Percentiles rank a stretch among this genome's conserved stretches.
phyloP scores from a whole-genome alignment of 2,329 filamentous ascomycete species.

The Teratosphaeria destructans region DNA sequence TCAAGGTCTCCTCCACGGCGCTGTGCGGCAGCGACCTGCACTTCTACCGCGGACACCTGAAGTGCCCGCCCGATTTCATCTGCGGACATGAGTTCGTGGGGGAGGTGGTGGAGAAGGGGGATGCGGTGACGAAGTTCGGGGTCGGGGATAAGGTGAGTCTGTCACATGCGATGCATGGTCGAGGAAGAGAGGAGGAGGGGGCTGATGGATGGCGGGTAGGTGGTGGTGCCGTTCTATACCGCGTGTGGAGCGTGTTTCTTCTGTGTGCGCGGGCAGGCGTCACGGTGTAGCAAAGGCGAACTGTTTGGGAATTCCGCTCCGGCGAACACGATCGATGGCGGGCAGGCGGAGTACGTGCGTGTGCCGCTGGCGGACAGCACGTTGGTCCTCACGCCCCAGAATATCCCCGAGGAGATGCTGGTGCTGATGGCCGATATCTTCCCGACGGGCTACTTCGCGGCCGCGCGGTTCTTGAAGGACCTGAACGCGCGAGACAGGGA shows the following conservation, averaged over 20 bases:
- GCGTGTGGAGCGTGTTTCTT: constrained; percentile 77
- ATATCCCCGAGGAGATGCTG: constrained; percentile 62
- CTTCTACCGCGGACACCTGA: constrained; percentile 72
- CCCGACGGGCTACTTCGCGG: constrained; percentile 72
- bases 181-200: background rate
- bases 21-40: constrained; percentile 86
- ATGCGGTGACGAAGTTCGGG: constrained; percentile 55
- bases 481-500: constrained; percentile 47
- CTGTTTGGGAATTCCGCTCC: constrained; percentile 49
- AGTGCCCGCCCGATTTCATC: constrained; percentile 53
- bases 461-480: constrained; percentile 63
- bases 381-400: constrained; percentile 60
- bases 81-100: constrained; percentile 80
- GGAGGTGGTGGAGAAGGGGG: constrained; percentile 56
- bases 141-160: constrained; percentile 51
- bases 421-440: constrained; percentile 92
- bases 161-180: background rate
- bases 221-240: constrained; percentile 75
- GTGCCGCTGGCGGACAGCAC: constrained; percentile 74
- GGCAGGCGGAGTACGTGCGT: constrained; percentile 43
- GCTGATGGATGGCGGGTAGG: constrained; percentile 27
- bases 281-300: constrained; percentile 59
- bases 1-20: constrained; percentile 73
- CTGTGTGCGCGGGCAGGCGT: constrained; percentile 65
- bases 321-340: constrained; percentile 23